Base-by-base conservation (phyloP, 768 basidiomycete species). In the Amanita pseudoporphyria region DNA sequence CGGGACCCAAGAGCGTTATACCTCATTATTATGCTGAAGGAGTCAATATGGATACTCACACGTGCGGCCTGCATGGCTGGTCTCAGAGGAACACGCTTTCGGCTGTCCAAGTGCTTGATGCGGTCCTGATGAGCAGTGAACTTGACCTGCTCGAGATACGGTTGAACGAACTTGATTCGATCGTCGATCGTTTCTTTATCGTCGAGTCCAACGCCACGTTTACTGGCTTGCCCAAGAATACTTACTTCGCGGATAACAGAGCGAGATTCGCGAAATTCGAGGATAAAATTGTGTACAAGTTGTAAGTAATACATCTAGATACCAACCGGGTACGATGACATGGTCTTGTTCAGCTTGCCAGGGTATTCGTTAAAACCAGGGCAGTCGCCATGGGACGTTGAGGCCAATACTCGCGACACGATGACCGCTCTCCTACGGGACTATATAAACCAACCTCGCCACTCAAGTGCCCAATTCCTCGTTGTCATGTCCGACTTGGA, bases 401-500 rank as follows among this genome's bases (percentile, higher is more conserved):
- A 82, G 58, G 66, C 64, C 12, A 58, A 67, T 30, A 71, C 76
- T 35, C 67, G 79, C n/a, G 56, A 61, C 19, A 64, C 69, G 12
- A 78, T 81, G 77, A 72, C 76, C 19, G 51, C 52, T 9, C 61
- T 80, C 40, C 65, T 81, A 6, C 65, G 62, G 19, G 51, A 55
- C 12, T 64, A 74, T 38, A 65, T 74, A n/a, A 54, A 55, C 18
- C 64, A 66, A 22, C 52, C 66, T 30, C 42, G 60, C 5, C 31
- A 50, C 22, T 9, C 40, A 16, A 45, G 60, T 12, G 66, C 65
- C 18, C 56, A 66, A 37, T 60, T 65, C n/a, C 64, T 81, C 35
- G 73, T 81, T 33, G 60, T 82, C 48, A 79, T 82, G 73, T 74
- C 76, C 6, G 80, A 82, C 58, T 61, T 81, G 10, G 81, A 82